phyloP scores from a whole-genome alignment of 163 green algal genomes.

The Prototheca wickerhamii region DNA sequence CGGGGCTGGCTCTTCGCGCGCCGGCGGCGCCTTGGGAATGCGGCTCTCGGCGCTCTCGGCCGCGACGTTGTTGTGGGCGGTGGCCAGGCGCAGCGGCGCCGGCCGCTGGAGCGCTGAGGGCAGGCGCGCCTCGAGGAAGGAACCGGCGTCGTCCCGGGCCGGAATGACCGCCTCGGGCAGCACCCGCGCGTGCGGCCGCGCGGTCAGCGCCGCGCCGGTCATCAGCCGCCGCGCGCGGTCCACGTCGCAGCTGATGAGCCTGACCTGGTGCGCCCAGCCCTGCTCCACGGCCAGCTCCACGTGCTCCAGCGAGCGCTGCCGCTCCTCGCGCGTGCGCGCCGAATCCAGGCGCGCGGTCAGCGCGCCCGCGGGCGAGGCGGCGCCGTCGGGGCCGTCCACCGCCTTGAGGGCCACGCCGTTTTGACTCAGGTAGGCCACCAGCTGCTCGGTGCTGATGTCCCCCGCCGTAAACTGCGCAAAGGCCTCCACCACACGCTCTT shows the following conservation, averaged over 20 bases:
- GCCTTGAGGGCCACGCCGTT: constrained; percentile 22
- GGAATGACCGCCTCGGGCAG: no score
- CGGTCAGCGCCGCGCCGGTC: neutral
- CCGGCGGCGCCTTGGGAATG: no score
- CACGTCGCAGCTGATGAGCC: constrained; percentile 4
- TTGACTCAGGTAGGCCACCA: constrained; percentile 14
- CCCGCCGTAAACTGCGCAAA: constrained; percentile 14
- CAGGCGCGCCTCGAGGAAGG: no score
- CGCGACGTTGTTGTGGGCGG: no score
- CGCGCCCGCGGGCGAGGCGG: neutral
- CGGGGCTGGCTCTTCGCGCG: no score
- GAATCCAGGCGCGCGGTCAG: constrained; percentile 14
- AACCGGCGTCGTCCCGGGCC: no score
- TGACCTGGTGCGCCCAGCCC: constrained; percentile 28
- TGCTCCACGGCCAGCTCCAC: constrained; percentile 23
- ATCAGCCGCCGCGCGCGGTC: neutral
- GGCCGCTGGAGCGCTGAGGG: no score
- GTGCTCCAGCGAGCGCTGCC: constrained; percentile 4
- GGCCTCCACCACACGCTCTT: constrained; percentile 6
- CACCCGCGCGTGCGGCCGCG: no score
- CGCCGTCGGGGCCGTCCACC: no score
- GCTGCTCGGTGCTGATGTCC: constrained; percentile 14
- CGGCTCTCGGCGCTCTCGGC: no score
- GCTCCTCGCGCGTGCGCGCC: constrained; percentile 20
- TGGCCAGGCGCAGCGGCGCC: no score